Percentiles rank a stretch among this genome's conserved stretches.
phyloP scores from a whole-genome alignment of 2,329 filamentous ascomycete genomes.

The Sarocladiaceae sp. region DNA sequence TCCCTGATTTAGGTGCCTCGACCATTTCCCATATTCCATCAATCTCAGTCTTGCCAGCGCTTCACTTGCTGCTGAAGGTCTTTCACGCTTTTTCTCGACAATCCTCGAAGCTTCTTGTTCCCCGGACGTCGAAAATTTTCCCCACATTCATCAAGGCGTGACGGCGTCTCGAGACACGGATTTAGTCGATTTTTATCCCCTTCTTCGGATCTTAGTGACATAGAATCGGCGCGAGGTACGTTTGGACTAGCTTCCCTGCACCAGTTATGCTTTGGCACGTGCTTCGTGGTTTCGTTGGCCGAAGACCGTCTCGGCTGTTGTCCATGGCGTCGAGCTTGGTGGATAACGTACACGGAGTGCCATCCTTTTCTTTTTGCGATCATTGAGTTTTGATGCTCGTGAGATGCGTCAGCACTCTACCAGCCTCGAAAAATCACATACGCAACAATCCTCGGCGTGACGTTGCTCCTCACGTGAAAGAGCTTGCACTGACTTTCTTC shows the following conservation, averaged over 20 bases:
- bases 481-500: neutral
- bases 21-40: conserved; percentile 1
- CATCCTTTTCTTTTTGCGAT: no score
- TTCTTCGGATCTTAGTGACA: conserved; percentile 7
- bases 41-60: conserved; percentile 13
- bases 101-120: neutral
- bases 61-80: neutral
- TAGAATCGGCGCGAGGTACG: conserved; percentile 9
- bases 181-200: conserved; percentile 21
- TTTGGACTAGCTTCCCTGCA: neutral
- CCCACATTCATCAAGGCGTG: conserved; percentile 33
- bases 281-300: no score
- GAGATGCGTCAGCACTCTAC: no score
- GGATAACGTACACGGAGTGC: no score
- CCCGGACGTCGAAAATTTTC: conserved; percentile 21
- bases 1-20: conserved; percentile 10
- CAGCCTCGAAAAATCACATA: no score
- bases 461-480: neutral
- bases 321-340: no score
- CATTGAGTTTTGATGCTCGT: no score
- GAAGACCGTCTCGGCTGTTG: no score
- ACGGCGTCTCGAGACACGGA: conserved; percentile 34
- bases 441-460: no score
- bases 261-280: no score
- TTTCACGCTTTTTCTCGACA: neutral